Evolutionary conservation across 2,329 filamentous ascomycete genomes (phyloP).

Genomic region (Hypoxylon sp.): DNA sequence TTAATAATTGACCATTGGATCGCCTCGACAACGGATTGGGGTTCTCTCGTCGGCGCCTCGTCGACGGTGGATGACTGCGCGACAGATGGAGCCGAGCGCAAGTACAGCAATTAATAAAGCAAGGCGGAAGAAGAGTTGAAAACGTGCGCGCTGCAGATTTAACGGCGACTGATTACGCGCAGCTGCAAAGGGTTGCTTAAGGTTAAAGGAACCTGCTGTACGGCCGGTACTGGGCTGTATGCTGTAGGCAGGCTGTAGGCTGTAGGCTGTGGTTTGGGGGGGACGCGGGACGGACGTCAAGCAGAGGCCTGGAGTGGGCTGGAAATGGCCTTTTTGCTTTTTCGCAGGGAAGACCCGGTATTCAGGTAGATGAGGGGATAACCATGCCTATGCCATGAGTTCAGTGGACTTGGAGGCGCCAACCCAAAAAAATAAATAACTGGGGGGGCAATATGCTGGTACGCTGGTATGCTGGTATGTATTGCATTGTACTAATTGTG

Average conservation of each 20-base stretch:
- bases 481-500: constrained; percentile 36
- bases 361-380: constrained; percentile 51
- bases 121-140: constrained; percentile 17
- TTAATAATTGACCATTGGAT: constrained; percentile 41
- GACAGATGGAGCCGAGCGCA: constrained; percentile 18
- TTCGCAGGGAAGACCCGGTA: constrained; percentile 48
- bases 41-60: constrained; percentile 26
- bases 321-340: constrained; percentile 43
- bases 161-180: constrained; percentile 34
- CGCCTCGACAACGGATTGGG: constrained; percentile 18
- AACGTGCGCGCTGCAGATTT: constrained; percentile 28
- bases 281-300: constrained; percentile 25
- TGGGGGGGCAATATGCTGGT: constrained; percentile 20
- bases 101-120: constrained; percentile 2
- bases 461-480: constrained; percentile 26
- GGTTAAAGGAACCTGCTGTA: constrained; percentile 37
- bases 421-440: constrained; percentile 36
- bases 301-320: constrained; percentile 33
- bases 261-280: constrained; percentile 19
- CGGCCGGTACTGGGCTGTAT: constrained; percentile 24
- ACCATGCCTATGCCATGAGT: constrained; percentile 46
- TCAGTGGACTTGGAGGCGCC: constrained; percentile 31
- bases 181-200: constrained; percentile 33
- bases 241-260: no score
- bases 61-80: constrained; percentile 26